Percentiles rank a stretch among this genome's conserved stretches.
Conservation (phyloP, 2,329 filamentous ascomycete genomes). For the Didymella arachidicola region DNA sequence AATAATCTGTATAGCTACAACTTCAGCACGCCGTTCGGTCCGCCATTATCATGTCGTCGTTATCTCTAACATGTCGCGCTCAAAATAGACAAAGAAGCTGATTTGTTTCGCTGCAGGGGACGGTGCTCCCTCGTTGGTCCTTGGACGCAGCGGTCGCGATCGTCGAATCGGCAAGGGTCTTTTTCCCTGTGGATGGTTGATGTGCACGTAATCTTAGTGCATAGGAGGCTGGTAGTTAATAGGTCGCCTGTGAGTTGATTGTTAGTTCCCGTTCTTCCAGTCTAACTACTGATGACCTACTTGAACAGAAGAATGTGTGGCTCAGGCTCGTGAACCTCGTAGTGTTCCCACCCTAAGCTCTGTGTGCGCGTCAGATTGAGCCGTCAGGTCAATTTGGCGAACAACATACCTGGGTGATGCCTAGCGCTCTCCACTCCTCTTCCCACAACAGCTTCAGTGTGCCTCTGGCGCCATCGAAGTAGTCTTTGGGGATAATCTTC, state of each 20-base stretch:
- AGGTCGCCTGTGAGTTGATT: conserved; percentile 68
- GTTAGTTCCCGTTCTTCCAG: not conserved
- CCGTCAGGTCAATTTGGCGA: not conserved
- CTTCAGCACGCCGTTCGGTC: conserved; percentile 36
- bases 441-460: conserved; percentile 97
- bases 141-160: conserved; percentile 22
- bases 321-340: conserved; percentile 98
- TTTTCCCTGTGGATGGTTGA: conserved; percentile 17
- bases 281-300: conserved; percentile 62
- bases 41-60: conserved; percentile 50
- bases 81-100: conserved; percentile 45
- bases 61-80: conserved; percentile 46
- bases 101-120: conserved; percentile 30
- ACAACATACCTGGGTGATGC: conserved; percentile 87
- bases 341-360: conserved; percentile 99
- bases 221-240: conserved; percentile 81
- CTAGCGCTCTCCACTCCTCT: conserved; percentile 95
- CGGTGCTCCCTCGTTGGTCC: conserved; percentile 20
- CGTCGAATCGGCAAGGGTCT: conserved; percentile 20
- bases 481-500: conserved; percentile 93
- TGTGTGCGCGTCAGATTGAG: conserved; percentile 52
- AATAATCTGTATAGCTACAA: conserved; percentile 29
- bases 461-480: conserved; percentile 86
- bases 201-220: conserved; percentile 39
- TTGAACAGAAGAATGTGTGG: conserved; percentile 99